These are phyloP conservation scores for Flaveria brownii DNA, from an alignment of 129 eudicot species.

Conservation along the genomic window DNA sequence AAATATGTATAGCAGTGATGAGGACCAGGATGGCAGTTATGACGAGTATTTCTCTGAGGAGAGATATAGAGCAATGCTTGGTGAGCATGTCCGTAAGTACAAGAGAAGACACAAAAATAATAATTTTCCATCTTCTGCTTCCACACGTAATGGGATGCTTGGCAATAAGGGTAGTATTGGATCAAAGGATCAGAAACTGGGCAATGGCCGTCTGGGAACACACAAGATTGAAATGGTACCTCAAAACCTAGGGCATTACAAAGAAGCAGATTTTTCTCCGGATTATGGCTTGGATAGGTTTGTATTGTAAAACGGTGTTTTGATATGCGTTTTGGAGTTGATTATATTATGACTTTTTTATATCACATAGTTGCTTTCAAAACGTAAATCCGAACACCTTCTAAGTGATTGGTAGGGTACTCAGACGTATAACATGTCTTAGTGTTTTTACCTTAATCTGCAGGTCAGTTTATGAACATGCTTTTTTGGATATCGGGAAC, in stretches of 20 bases:
- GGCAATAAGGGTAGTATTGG: constrained; percentile 42
- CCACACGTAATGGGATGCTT: constrained; percentile 45
- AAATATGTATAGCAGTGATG: constrained; percentile 65
- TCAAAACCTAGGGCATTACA: constrained; percentile 50
- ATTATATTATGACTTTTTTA: background rate
- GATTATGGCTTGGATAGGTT: constrained; percentile 63
- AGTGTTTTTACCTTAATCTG: constrained; percentile 24
- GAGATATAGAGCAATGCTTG: constrained; percentile 84
- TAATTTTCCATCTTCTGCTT: constrained; percentile 48
- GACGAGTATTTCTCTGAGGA: constrained; percentile 67
- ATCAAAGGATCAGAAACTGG: constrained; percentile 51
- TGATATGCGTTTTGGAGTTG: background rate
- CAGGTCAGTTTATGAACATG: constrained; percentile 75
- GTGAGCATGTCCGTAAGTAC: constrained; percentile 85
- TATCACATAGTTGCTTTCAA: background rate
- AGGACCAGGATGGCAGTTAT: constrained; percentile 60
- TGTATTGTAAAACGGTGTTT: constrained; percentile 19
- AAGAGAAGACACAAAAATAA: constrained; percentile 63
- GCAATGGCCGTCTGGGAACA: constrained; percentile 50
- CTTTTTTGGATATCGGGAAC: constrained; percentile 81
- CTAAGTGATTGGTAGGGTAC: background rate
- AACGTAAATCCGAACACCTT: constrained; percentile 7
- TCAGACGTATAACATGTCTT: constrained; percentile 4
- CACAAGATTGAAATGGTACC: constrained; percentile 51
- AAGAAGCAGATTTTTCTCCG: constrained; percentile 46